Evolutionary conservation across 225 moss, liverwort and hornwort genomes (phyloP).

Genomic region (Rhytidiadelphus loreus): DNA sequence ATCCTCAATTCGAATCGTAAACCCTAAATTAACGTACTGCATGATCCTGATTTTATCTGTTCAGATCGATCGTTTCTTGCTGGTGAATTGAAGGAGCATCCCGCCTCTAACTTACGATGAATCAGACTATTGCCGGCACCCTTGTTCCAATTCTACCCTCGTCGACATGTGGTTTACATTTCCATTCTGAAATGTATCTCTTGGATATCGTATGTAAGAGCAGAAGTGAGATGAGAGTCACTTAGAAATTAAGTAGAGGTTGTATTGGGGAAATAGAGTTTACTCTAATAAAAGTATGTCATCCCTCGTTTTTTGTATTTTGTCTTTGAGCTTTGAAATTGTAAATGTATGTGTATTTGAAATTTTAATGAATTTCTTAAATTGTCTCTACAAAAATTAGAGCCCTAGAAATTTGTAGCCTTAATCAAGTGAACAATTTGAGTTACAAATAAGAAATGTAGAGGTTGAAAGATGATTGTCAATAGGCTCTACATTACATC

Average conservation of each 20-base stretch:
- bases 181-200: neutral
- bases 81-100: neutral
- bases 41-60: no score
- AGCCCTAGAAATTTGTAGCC: neutral
- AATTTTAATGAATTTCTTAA: neutral
- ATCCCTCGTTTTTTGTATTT: neutral
- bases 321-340: neutral
- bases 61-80: neutral
- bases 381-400: neutral
- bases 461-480: neutral
- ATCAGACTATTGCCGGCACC: no score
- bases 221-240: neutral
- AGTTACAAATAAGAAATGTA: neutral
- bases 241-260: neutral
- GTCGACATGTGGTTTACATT: neutral
- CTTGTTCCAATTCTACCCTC: neutral
- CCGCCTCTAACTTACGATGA: neutral
- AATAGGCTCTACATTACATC: no score
- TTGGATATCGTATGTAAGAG: accelerated
- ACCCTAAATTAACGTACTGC: neutral
- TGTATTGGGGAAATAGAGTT: neutral
- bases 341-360: neutral
- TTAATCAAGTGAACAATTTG: neutral
- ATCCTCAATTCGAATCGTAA: no score
- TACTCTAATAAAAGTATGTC: neutral